Evolutionary conservation across 2,329 filamentous ascomycete genomes (phyloP).

Genomic region (Bimuria novae-zelandiae): DNA sequence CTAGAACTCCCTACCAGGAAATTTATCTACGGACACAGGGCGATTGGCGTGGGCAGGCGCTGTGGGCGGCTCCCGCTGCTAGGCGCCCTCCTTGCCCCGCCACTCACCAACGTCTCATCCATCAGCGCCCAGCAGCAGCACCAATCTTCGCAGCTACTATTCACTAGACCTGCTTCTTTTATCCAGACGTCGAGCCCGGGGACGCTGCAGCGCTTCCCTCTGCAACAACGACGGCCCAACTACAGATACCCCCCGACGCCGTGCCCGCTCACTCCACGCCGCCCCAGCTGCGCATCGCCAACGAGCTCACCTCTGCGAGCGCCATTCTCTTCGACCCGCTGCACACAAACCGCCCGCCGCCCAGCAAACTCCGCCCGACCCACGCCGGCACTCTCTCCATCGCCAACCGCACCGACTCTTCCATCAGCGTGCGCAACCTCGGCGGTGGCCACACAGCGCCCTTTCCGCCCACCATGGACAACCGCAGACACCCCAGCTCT

Average conservation of each 20-base stretch:
- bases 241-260: conserved; percentile 20
- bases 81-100: not conserved
- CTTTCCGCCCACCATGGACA: conserved; percentile 69
- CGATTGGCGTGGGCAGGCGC: not conserved
- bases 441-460: conserved; percentile 49
- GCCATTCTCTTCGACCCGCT: conserved; percentile 56
- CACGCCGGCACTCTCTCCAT: conserved; percentile 55
- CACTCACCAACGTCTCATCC: not conserved
- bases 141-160: conserved; percentile 4
- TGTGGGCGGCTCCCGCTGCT: not conserved
- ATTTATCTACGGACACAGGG: not conserved
- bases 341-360: conserved; percentile 53
- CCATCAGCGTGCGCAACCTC: conserved; percentile 55
- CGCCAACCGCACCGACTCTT: conserved; percentile 55
- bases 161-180: not conserved
- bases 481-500: conserved; percentile 88
- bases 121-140: conserved; percentile 4
- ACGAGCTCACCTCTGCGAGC: conserved; percentile 54
- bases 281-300: conserved; percentile 48
- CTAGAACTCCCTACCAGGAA: not conserved
- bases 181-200: conserved; percentile 7
- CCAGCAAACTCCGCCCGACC: conserved; percentile 52
- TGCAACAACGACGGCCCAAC: conserved; percentile 7
- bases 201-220: conserved; percentile 4
- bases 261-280: conserved; percentile 29